Evolutionary conservation across 2,329 filamentous ascomycete species (phyloP).

Genomic region (Fusarium napiforme): DNA sequence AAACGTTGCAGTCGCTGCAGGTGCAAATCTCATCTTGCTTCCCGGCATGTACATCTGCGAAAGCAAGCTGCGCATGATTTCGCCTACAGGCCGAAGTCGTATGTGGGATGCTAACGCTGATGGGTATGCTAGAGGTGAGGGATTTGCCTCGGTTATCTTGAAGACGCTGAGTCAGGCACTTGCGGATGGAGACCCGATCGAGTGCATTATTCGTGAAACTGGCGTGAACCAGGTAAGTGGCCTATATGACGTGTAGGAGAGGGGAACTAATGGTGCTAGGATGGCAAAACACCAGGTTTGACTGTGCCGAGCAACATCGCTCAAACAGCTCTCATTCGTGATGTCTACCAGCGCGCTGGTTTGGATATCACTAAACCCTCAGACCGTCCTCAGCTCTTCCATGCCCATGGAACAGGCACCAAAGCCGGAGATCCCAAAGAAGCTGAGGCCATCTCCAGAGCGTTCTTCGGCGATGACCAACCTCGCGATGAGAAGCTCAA

Average conservation of each 20-base stretch:
- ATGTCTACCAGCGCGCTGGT: neutral
- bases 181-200: neutral
- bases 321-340: neutral
- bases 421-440: conserved; percentile 21
- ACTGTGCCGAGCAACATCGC: neutral
- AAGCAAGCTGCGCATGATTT: conserved; percentile 16
- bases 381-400: conserved; percentile 10
- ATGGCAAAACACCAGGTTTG: neutral
- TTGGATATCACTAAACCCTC: neutral
- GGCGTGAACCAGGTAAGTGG: neutral
- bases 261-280: neutral
- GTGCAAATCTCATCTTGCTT: conserved; percentile 16
- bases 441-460: conserved; percentile 11
- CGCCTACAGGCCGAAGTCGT: neutral
- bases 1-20: conserved; percentile 12
- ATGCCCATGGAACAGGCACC: conserved; percentile 29
- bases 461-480: neutral
- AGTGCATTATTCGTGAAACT: conserved; percentile 3
- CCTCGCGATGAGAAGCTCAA: neutral
- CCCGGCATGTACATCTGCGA: conserved; percentile 20
- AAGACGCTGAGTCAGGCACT: conserved; percentile 18
- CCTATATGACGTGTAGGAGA: accelerated
- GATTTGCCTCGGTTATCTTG: conserved; percentile 15
- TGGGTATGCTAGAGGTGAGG: conserved; percentile 33
- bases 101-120: conserved; percentile 23